Percentiles rank a stretch among this genome's conserved stretches.
These are phyloP conservation scores for Phytophthora foliorum DNA, from an alignment of 352 stramenopile species.

Conservation along the genomic window DNA sequence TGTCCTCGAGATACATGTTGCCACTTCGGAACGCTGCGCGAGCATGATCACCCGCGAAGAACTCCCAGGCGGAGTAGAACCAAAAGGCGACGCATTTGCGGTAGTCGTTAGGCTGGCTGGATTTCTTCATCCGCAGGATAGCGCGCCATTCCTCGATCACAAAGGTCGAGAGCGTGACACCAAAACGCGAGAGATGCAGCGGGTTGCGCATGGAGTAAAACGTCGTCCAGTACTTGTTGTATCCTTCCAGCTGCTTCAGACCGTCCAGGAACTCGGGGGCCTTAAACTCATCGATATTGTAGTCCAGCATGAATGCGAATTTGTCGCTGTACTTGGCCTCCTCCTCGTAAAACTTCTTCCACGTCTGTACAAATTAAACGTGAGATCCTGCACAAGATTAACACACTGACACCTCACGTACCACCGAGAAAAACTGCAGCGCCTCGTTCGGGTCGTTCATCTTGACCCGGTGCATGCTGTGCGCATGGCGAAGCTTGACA, in stretches of 20 bases:
- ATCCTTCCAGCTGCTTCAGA: constrained; percentile 80
- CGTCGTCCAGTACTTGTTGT: constrained; percentile 89
- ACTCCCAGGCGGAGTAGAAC: constrained; percentile 89
- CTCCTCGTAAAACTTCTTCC: constrained; percentile 92
- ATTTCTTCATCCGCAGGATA: constrained; percentile 86
- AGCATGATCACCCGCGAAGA: constrained; percentile 81
- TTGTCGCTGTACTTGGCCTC: constrained; percentile 91
- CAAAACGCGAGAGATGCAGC: constrained; percentile 77
- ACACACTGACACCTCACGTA: constrained; percentile 24
- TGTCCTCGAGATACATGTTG: constrained; percentile 90
- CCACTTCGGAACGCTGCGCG: constrained; percentile 80
- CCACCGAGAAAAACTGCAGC: constrained; percentile 86
- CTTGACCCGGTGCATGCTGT: constrained; percentile 82
- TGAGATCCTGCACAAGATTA: not conserved
- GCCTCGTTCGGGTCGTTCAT: constrained; percentile 77
- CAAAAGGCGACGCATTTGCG: constrained; percentile 90
- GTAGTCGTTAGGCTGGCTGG: constrained; percentile 87
- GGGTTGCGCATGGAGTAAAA: constrained; percentile 82
- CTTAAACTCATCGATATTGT: constrained; percentile 71
- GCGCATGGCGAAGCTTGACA: constrained; percentile 84
- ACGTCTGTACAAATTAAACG: constrained; percentile 51
- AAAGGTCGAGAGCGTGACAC: constrained; percentile 74
- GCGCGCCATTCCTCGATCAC: constrained; percentile 80
- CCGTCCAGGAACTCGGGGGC: constrained; percentile 74
- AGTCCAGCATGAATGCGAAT: constrained; percentile 83